Percentiles rank a stretch among this genome's conserved stretches.
Evolutionary conservation across 805 yeast genomes (phyloP).

Genomic region (Barnettozyma wickerhamii): DNA sequence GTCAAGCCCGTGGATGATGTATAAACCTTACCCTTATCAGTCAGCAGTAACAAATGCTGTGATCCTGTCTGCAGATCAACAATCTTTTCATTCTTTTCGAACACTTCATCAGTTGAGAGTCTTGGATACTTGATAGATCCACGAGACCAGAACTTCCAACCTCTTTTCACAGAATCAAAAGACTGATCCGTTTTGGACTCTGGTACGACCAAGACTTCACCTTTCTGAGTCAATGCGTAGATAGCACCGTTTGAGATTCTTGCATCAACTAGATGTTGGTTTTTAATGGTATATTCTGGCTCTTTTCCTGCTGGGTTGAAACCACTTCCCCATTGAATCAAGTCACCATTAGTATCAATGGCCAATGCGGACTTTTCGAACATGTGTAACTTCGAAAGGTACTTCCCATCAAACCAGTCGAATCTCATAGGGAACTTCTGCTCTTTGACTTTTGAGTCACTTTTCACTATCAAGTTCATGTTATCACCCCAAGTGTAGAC

Average conservation of each 20-base stretch:
- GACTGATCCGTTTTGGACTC: slow-evolving; percentile 15
- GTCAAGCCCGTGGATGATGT: slow-evolving; percentile 54
- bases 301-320: slow-evolving; percentile 24
- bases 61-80: slow-evolving; percentile 54
- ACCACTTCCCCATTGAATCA: slow-evolving; percentile 66
- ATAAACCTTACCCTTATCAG: slow-evolving; percentile 56
- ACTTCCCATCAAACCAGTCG: slow-evolving; percentile 56
- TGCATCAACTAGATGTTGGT: slow-evolving; percentile 40
- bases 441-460: slow-evolving; percentile 25
- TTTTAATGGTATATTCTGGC: slow-evolving; percentile 39
- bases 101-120: slow-evolving; percentile 1
- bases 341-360: slow-evolving; percentile 62
- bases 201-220: slow-evolving; percentile 34
- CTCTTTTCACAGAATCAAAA: background rate
- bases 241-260: slow-evolving; percentile 50
- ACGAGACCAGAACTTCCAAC: slow-evolving; percentile 8
- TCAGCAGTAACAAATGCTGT: slow-evolving; percentile 62
- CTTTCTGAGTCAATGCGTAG: slow-evolving; percentile 40
- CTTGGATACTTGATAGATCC: slow-evolving; percentile 2
- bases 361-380: slow-evolving; percentile 44
- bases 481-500: slow-evolving; percentile 64
- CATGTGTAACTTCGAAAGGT: slow-evolving; percentile 53
- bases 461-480: slow-evolving; percentile 30
- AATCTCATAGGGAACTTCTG: slow-evolving; percentile 56
- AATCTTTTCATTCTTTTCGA: slow-evolving; percentile 44